Conservation (phyloP, 164 flowering plant genomes). For the Dillenia suffruticosa region DNA sequence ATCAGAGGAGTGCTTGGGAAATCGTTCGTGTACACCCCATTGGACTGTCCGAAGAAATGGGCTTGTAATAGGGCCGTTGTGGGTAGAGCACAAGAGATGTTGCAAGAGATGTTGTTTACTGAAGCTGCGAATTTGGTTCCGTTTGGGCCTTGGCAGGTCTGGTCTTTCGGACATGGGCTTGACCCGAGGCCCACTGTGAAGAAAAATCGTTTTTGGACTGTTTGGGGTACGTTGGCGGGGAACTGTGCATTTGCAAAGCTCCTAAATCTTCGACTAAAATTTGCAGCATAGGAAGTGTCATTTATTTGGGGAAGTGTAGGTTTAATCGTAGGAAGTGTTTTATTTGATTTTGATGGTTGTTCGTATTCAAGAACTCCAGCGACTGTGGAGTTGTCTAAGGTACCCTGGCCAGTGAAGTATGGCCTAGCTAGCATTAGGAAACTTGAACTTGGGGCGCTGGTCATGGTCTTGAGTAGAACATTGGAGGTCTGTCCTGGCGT, state of each 20-base stretch:
- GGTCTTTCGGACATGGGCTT: conserved; percentile 24
- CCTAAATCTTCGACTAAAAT: conserved; percentile 19
- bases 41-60: conserved; percentile 17
- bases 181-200: conserved; percentile 38
- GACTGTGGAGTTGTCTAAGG: conserved; percentile 22
- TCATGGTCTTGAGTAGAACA: conserved; percentile 11
- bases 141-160: conserved; percentile 40
- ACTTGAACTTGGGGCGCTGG: conserved; percentile 13
- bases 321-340: conserved; percentile 23
- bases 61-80: conserved; percentile 29
- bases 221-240: conserved; percentile 36
- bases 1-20: conserved; percentile 16
- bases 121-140: conserved; percentile 34
- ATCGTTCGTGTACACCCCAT: conserved; percentile 12
- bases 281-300: conserved; percentile 28
- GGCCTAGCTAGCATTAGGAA: conserved; percentile 25
- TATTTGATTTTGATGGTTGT: conserved; percentile 8
- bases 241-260: conserved; percentile 26
- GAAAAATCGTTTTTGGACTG: conserved; percentile 22
- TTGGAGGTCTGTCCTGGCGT: conserved; percentile 22
- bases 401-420: conserved; percentile 25
- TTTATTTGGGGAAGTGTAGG: conserved; percentile 31
- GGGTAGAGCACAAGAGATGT: conserved; percentile 27
- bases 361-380: conserved; percentile 23
- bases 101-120: conserved; percentile 35